Conservation (phyloP, 139 green algal species). For the Picochlorum costavermella region DNA sequence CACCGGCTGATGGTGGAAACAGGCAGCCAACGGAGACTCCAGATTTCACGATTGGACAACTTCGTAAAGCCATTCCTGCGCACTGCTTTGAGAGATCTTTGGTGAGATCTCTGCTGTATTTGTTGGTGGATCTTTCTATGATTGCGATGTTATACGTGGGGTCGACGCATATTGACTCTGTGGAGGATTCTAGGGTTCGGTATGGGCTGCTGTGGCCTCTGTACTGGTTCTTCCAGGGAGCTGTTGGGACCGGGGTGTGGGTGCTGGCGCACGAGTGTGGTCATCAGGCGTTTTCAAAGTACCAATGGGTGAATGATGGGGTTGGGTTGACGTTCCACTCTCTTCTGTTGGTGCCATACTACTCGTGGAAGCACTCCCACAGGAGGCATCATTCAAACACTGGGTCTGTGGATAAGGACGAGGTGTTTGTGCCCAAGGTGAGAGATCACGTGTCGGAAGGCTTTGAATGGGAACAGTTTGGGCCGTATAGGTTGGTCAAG, state of each 20-base stretch:
- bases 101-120: conserved; percentile 44
- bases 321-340: conserved; percentile 76
- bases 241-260: conserved; percentile 64
- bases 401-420: conserved; percentile 59
- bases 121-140: conserved; percentile 48
- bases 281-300: conserved; percentile 63
- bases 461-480: conserved; percentile 18
- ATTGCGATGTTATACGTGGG: conserved; percentile 33
- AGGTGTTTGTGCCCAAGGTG: conserved; percentile 75
- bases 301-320: conserved; percentile 55
- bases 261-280: conserved; percentile 82
- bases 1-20: not conserved
- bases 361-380: conserved; percentile 87
- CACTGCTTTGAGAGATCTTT: conserved; percentile 74
- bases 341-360: conserved; percentile 79
- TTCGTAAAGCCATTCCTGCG: conserved; percentile 66
- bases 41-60: conserved; percentile 56
- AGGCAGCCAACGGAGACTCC: conserved; percentile 5
- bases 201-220: conserved; percentile 49
- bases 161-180: conserved; percentile 41
- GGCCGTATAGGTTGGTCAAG: conserved; percentile 24
- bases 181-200: conserved; percentile 25
- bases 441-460: conserved; percentile 5
- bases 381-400: conserved; percentile 83
- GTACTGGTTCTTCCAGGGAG: conserved; percentile 70